A percentile compares a stretch with the other conserved stretches of the same genome.
phyloP scores from a whole-genome alignment of 2,329 filamentous ascomycete genomes.

The Botrytis cinerea region DNA sequence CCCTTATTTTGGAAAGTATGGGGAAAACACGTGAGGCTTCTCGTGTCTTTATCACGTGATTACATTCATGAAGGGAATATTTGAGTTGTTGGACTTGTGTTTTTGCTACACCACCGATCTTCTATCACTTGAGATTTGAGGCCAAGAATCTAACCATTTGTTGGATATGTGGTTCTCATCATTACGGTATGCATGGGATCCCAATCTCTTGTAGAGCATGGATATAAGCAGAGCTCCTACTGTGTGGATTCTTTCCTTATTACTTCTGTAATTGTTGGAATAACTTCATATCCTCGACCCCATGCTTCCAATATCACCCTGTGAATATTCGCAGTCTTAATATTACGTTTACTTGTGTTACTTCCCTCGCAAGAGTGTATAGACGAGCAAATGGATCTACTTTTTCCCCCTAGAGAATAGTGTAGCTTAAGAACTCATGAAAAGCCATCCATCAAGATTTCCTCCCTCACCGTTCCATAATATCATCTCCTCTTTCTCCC shows the following conservation, averaged over 20 bases:
- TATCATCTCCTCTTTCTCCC: not conserved
- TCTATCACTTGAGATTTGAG: not conserved
- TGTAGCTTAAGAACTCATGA: not conserved
- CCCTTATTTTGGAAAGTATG: conserved; percentile 20
- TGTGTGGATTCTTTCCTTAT: too few relatives aligned
- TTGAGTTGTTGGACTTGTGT: not conserved
- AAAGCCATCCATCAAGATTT: not conserved
- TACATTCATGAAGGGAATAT: fast-evolving
- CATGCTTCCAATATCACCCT: not conserved
- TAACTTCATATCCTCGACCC: fast-evolving
- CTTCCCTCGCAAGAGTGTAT: not conserved
- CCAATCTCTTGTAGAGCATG: too few relatives aligned
- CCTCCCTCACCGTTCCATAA: not conserved
- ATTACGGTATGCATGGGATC: too few relatives aligned
- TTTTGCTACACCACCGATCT: not conserved
- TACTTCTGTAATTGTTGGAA: not conserved
- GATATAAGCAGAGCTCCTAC: too few relatives aligned
- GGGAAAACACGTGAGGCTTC: conserved; percentile 10
- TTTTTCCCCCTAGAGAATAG: not conserved
- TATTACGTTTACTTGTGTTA: not conserved
- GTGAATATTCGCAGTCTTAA: not conserved
- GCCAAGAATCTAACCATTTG: not conserved
- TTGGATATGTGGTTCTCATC: not conserved
- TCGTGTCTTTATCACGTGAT: not conserved
- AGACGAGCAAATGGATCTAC: not conserved